Evolutionary conservation across 202 grass and related monocot genomes (phyloP).

Genomic region (Bolboschoenoplectus hybrid): DNA sequence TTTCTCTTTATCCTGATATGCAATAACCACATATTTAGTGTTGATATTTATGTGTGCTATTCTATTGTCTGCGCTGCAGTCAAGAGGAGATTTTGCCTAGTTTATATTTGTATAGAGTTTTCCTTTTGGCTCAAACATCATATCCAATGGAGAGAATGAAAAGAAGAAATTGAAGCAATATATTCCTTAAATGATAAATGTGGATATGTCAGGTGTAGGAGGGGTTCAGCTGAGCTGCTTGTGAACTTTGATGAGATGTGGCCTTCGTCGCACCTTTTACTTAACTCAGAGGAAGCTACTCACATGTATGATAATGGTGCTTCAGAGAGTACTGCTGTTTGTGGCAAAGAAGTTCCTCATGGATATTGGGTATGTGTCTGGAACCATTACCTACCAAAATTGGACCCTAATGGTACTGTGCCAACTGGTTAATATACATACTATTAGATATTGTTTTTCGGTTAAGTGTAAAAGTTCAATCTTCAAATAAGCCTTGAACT

Average conservation of each 20-base stretch:
- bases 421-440: slow-evolving; percentile 15
- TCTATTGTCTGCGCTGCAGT: not conserved
- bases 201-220: slow-evolving; percentile 65
- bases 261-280: slow-evolving; percentile 62
- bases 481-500: not conserved
- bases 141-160: slow-evolving; percentile 1
- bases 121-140: not conserved
- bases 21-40: slow-evolving; percentile 8
- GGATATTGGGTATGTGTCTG: slow-evolving; percentile 82
- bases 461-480: slow-evolving; percentile 1
- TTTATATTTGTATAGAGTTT: slow-evolving; percentile 14
- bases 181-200: slow-evolving; percentile 6
- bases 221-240: slow-evolving; percentile 81
- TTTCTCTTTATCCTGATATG: slow-evolving; percentile 33
- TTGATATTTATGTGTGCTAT: not conserved
- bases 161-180: not conserved
- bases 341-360: slow-evolving; percentile 81
- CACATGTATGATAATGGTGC: slow-evolving; percentile 52
- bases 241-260: slow-evolving; percentile 92
- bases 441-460: not conserved
- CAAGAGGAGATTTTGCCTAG: not conserved
- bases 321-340: slow-evolving; percentile 56
- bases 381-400: not conserved
- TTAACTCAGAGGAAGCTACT: slow-evolving; percentile 55
- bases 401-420: not conserved